phyloP scores from a whole-genome alignment of 345 rosid genomes.

The Ceriops tagal region DNA sequence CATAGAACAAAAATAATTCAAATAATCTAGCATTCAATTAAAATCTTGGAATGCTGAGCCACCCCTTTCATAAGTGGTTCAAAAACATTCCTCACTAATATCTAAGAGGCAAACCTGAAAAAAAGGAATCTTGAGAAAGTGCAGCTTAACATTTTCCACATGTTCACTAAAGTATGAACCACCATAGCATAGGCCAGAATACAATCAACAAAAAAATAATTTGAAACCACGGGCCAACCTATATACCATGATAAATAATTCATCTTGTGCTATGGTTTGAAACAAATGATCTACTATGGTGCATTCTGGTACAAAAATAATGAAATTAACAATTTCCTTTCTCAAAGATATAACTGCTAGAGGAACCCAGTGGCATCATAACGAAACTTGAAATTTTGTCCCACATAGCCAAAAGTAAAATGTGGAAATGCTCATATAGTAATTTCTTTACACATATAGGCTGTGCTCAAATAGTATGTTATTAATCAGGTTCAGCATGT shows the following conservation, averaged over 20 bases:
- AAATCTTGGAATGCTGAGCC: neutral
- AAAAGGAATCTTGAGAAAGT: neutral
- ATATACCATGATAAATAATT: too few species aligned
- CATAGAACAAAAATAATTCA: neutral
- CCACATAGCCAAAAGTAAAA: too few species aligned
- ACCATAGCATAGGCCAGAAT: neutral
- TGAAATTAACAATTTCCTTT: too few species aligned
- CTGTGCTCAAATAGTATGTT: neutral
- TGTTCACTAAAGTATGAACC: neutral
- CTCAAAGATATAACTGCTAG: too few species aligned
- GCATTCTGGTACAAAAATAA: too few species aligned
- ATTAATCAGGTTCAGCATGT: neutral
- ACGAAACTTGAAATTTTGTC: too few species aligned
- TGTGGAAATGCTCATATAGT: neutral
- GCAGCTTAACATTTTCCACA: neutral
- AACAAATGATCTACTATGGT: too few species aligned
- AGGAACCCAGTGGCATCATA: too few species aligned
- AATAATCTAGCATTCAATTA: too few species aligned
- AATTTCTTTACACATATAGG: neutral
- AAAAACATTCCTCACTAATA: neutral
- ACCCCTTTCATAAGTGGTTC: neutral
- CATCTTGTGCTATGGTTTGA: too few species aligned
- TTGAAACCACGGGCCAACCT: too few species aligned
- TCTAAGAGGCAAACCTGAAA: neutral
- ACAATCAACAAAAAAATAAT: neutral